phyloP scores from a whole-genome alignment of 176 grass and related monocot genomes.

The Ananas comosus region DNA sequence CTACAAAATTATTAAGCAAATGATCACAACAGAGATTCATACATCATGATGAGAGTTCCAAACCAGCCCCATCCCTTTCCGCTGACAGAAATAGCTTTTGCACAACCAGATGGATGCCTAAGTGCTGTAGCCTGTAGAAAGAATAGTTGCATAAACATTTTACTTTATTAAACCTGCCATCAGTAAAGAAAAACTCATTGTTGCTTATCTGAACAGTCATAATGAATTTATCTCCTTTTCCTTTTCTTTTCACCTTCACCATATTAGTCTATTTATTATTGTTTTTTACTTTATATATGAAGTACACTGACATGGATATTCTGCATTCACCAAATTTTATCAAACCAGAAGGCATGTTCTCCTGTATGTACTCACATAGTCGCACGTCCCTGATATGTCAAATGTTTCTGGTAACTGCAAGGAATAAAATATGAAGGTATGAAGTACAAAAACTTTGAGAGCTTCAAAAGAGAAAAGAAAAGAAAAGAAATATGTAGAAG shows the following conservation, averaged over 20 bases:
- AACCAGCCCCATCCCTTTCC: conserved; percentile 79
- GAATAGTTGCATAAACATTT: conserved; percentile 19
- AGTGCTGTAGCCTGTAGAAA: conserved; percentile 47
- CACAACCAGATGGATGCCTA: conserved; percentile 83
- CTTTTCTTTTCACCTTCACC: neutral
- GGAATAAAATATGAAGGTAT: conserved; percentile 7
- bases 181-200: neutral
- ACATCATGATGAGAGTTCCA: conserved; percentile 59
- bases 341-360: conserved; percentile 1
- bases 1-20: neutral
- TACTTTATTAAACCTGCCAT: conserved; percentile 2
- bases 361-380: conserved; percentile 56
- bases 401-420: conserved; percentile 53
- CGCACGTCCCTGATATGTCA: conserved; percentile 49
- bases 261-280: neutral
- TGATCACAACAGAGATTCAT: conserved; percentile 25
- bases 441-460: conserved; percentile 8
- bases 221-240: too few relatives aligned
- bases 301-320: neutral
- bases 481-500: conserved; percentile 21
- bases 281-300: neutral
- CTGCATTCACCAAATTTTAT: conserved; percentile 11
- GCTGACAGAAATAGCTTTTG: conserved; percentile 42
- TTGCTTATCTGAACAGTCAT: too few relatives aligned
- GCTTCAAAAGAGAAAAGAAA: neutral